Conservation (phyloP, 257 asterid species). For the Voacanga thouarsii region DNA sequence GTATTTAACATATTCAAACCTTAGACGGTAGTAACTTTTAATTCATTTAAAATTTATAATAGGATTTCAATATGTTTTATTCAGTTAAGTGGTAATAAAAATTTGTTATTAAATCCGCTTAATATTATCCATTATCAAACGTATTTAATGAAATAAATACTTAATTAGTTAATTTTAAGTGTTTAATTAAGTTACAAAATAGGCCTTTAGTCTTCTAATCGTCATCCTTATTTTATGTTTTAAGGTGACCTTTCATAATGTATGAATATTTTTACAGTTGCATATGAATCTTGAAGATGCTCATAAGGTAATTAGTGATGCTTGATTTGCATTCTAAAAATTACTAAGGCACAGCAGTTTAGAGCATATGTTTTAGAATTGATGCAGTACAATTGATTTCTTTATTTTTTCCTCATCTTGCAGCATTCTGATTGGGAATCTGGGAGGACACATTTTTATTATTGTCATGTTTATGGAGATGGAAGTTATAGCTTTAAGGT, state of each 20-base stretch:
- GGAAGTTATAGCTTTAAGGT: slow-evolving; percentile 68
- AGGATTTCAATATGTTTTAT: too few species aligned
- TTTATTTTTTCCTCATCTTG: slow-evolving; percentile 18
- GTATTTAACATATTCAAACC: too few species aligned
- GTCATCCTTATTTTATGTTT: neutral
- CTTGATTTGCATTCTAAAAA: too few species aligned
- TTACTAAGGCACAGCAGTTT: neutral
- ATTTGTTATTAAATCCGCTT: too few species aligned
- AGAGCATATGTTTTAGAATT: neutral
- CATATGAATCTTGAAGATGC: neutral
- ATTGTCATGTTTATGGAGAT: slow-evolving; percentile 42
- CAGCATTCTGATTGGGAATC: slow-evolving; percentile 69
- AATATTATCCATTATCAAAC: too few species aligned
- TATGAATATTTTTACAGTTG: neutral
- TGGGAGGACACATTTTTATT: slow-evolving; percentile 54
- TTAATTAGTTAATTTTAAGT: too few species aligned
- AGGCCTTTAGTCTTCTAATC: neutral
- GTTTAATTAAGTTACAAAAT: too few species aligned
- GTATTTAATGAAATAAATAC: too few species aligned
- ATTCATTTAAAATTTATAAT: too few species aligned
- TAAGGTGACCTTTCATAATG: too few species aligned
- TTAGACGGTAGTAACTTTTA: too few species aligned
- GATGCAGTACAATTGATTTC: neutral
- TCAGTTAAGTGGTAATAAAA: too few species aligned
- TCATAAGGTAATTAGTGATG: neutral